Evolutionary conservation across 257 asterid species (phyloP), one percentile per base, ranked within the genome.

Genomic region (Lithospermum erythrorhizon): DNA sequence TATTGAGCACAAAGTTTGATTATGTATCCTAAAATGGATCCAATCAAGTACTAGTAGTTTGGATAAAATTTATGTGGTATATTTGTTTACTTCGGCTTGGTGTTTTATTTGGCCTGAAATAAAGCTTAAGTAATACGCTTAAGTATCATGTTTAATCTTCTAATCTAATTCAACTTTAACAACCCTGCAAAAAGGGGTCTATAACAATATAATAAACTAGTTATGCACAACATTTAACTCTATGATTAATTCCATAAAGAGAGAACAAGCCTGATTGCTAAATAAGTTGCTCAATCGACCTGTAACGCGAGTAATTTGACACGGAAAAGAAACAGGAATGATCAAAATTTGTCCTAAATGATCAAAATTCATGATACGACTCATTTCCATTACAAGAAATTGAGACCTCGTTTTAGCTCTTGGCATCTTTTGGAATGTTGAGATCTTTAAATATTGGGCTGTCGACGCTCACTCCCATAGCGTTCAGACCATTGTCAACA

Each of bases 391-490:
- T 41, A 14, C 49, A 41, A 41, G 4, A 41, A 14, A 41, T 41
- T 41, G 49, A 11, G 49, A 41, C 18, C 14, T 7, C 4, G 49
- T 41, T 68, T 64, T 63, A 79, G 63, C 75, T 73, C 73, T 81
- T 71, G 45, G 61, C 59, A 71, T 78, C 78, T 68, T 74, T 78
- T 58, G 93, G 89, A 63, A 83, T 76, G 70, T 79, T 73, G 29
- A 86, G 89, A 63, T 81, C 86, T 48, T 24, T 21, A 58, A 86
- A 86, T 1, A 75, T 81, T 0, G 94, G 96, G 80, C 96, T 87
- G 66, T 87, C 96, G 23, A 81, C 85, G 53, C 94, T 89, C 53
- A 87, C 96, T 64, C 91, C 96, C 96, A 87, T 87, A 0, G 94
- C 89, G 24, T 84, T 82, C 18, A 87, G 85, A 24, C 96, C 96